A percentile compares a stretch with the other conserved stretches of the same genome.
phyloP scores from a whole-genome alignment of 2,329 filamentous ascomycete genomes.

The Talaromyces amestolkiae region DNA sequence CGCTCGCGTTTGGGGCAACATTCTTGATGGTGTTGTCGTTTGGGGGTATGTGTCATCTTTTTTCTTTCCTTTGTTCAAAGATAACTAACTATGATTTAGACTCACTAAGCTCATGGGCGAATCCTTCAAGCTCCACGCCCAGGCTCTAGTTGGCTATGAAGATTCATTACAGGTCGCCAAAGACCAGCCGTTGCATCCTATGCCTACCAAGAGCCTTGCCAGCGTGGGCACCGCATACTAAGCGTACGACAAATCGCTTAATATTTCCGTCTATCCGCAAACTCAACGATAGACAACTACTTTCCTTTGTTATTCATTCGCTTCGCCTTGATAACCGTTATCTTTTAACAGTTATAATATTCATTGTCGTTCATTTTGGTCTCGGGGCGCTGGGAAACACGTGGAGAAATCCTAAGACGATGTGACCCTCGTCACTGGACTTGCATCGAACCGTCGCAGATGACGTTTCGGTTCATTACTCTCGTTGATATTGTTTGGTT shows the following conservation, averaged over 20 bases:
- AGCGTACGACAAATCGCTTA: constrained; percentile 13
- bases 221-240: constrained; percentile 45
- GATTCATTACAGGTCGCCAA: constrained; percentile 53
- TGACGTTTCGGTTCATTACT: constrained; percentile 23
- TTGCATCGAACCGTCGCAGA: constrained; percentile 20
- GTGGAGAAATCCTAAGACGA: constrained; percentile 22
- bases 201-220: constrained; percentile 44
- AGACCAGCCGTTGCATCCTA: constrained; percentile 43
- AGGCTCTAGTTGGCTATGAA: constrained; percentile 91
- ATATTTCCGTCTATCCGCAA: background rate
- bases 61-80: background rate
- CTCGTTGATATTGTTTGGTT: constrained; percentile 38
- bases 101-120: constrained; percentile 86
- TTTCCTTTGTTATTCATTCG: constrained; percentile 21
- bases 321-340: constrained; percentile 17
- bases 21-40: constrained; percentile 97
- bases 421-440: constrained; percentile 20
- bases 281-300: background rate
- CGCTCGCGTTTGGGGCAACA: constrained; percentile 91
- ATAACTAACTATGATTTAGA: constrained; percentile 26
- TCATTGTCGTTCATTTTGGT: constrained; percentile 22
- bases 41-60: constrained; percentile 76
- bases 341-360: constrained; percentile 18
- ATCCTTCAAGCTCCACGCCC: constrained; percentile 93
- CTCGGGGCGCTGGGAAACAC: constrained; percentile 17